Base-by-base conservation (phyloP, 768 basidiomycete genomes). In the Tricholoma hemisulphureum region DNA sequence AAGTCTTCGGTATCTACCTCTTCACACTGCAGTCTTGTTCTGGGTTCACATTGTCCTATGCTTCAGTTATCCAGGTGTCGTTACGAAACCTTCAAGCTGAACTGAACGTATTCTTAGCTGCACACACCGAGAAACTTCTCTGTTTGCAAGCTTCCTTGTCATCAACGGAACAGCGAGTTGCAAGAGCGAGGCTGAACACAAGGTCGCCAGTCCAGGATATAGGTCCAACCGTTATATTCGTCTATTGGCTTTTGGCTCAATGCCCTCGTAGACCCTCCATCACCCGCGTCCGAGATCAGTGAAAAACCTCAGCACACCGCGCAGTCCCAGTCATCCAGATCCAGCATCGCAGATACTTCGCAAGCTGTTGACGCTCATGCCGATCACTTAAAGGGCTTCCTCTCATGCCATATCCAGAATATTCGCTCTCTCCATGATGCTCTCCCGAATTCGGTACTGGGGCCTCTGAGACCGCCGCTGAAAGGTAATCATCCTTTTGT, bases 391-490 rank as follows among this genome's bases (percentile, higher is more conserved):
- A 61, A 69, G 26, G 53, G 61, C 1, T 74, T 74, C 60, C 59
- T 74, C 21, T 52, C 60, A 8, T 50, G 60, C 2, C 70, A 74
- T 39, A 61, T 66, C 11, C 61, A 68, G 21, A 71, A 68, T 53
- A 61, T 74, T 5, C 67, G 59, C 10, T 50, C 39, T 5, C 65
- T 74, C 18, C 71, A 71, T 46, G 57, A 63, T 21, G 29, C 62
- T 16, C 46, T 67, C 13, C 52, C 57, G 21, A 49, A 18, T 6
- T 56, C 21, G 3, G 37, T 21, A 34, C 23, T n/a, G 49, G 32
- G 31, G 11, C 20, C 13, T 14, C 9, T 10, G 28, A 16, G 2
- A 8, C 52, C 51, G n/a, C 6, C 52, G 20, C 16, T 10, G 18
- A 28, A n/a, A 29, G 24, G 20, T 51, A 39, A 21, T 4, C 50